phyloP scores from a whole-genome alignment of 1,139 yeast species.

The Candida mesenterica region DNA sequence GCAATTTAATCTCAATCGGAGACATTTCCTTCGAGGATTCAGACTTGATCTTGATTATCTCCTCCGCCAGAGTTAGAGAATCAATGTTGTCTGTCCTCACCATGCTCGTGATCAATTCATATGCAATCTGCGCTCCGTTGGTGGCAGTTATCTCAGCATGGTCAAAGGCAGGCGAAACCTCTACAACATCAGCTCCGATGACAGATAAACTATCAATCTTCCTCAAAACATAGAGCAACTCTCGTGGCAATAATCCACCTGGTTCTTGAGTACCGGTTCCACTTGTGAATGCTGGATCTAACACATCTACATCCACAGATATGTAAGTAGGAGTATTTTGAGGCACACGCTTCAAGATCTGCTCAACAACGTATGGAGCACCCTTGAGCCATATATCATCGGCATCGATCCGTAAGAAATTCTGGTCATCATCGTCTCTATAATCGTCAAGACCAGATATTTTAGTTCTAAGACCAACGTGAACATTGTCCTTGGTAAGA shows the following conservation, averaged over 20 bases:
- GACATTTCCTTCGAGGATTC: not conserved
- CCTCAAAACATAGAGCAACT: constrained; percentile 61
- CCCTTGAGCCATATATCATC: constrained; percentile 72
- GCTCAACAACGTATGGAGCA: constrained; percentile 48
- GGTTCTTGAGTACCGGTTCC: constrained; percentile 86
- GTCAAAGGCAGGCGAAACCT: constrained; percentile 74
- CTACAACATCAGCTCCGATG: constrained; percentile 79
- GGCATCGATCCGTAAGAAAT: constrained; percentile 62
- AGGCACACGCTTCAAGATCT: constrained; percentile 52
- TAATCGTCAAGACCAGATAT: constrained; percentile 62
- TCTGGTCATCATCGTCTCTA: constrained; percentile 60
- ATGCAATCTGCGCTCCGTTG: constrained; percentile 76
- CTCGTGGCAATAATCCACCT: constrained; percentile 82
- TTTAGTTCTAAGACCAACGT: constrained; percentile 72
- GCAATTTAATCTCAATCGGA: constrained; percentile 14
- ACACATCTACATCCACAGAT: constrained; percentile 75
- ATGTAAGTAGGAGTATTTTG: constrained; percentile 63
- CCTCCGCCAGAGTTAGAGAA: not conserved
- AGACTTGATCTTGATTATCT: constrained; percentile 5
- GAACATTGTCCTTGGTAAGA: constrained; percentile 55
- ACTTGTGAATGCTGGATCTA: constrained; percentile 78
- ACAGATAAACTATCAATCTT: constrained; percentile 55
- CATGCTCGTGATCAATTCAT: constrained; percentile 68
- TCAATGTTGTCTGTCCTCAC: constrained; percentile 47
- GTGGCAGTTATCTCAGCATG: constrained; percentile 70